Evolutionary conservation across 345 rosid species (phyloP).

Genomic region (Mercurialis annua): DNA sequence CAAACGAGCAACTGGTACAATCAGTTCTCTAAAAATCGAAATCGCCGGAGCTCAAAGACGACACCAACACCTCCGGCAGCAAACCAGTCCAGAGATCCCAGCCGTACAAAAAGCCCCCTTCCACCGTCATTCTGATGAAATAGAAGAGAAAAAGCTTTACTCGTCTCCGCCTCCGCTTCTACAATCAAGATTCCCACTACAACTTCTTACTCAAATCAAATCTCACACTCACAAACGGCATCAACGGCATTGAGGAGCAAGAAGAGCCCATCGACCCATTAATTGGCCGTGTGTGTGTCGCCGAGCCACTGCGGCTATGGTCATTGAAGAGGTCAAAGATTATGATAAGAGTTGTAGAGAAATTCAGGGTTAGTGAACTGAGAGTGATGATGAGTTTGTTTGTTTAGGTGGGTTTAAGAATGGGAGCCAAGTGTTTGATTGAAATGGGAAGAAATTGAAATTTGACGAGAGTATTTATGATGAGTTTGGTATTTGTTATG

Average conservation of each 20-base stretch:
- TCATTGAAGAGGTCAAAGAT: conserved; percentile 17
- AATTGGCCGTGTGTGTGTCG: conserved; percentile 15
- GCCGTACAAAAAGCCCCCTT: too few relatives aligned
- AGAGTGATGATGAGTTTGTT: conserved; percentile 13
- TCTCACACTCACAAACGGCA: conserved; percentile 20
- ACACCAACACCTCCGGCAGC: too few relatives aligned
- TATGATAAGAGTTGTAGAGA: conserved; percentile 22
- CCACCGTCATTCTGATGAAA: too few relatives aligned
- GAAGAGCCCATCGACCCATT: conserved; percentile 26
- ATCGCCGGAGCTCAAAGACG: too few relatives aligned
- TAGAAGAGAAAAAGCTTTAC: too few relatives aligned
- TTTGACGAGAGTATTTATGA: conserved; percentile 28
- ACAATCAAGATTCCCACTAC: conserved; percentile 27
- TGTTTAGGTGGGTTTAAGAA: conserved; percentile 30
- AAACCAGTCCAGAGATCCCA: too few relatives aligned
- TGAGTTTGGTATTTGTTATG: conserved; percentile 28
- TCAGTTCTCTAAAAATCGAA: too few relatives aligned
- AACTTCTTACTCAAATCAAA: conserved; percentile 25
- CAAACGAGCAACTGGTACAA: too few relatives aligned
- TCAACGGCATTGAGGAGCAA: conserved; percentile 27
- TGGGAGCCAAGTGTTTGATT: conserved; percentile 23
- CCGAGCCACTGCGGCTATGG: conserved; percentile 17
- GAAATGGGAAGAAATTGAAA: conserved; percentile 23
- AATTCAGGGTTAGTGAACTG: conserved; percentile 22
- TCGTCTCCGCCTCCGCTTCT: conserved; percentile 31